phyloP scores from a whole-genome alignment of 352 stramenopile species.

The Aphanomyces astaci region DNA sequence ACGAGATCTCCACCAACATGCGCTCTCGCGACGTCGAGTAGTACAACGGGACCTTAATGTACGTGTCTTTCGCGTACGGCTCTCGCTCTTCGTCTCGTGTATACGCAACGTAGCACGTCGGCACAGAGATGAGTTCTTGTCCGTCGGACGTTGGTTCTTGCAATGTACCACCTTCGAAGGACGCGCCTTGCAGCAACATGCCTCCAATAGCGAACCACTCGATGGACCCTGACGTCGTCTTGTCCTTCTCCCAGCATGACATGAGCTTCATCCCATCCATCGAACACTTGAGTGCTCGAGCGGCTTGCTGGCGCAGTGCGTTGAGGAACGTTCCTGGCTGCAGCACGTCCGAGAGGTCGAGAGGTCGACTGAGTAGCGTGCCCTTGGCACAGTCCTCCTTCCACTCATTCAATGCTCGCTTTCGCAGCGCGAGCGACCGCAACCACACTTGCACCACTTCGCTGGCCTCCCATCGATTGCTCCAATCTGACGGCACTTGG shows the following conservation, averaged over 20 bases:
- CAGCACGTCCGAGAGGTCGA: constrained; percentile 88
- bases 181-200: constrained; percentile 80
- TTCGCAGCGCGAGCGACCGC: constrained; percentile 62
- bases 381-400: constrained; percentile 47
- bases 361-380: constrained; percentile 56
- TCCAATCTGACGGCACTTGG: constrained; percentile 71
- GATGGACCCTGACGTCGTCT: constrained; percentile 31
- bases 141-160: constrained; percentile 74
- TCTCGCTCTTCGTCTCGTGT: constrained; percentile 57
- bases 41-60: constrained; percentile 73
- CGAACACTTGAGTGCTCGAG: constrained; percentile 66
- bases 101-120: constrained; percentile 77
- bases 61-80: constrained; percentile 63
- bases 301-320: constrained; percentile 87
- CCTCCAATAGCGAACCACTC: constrained; percentile 79
- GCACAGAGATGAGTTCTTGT: constrained; percentile 71
- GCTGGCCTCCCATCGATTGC: constrained; percentile 63
- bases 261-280: constrained; percentile 89
- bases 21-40: constrained; percentile 65
- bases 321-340: constrained; percentile 93
- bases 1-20: constrained; percentile 71
- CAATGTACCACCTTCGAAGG: constrained; percentile 70
- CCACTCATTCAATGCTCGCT: constrained; percentile 79
- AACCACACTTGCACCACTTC: constrained; percentile 74
- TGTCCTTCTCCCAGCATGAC: constrained; percentile 83